Evolutionary conservation across 257 asterid species (phyloP).

Genomic region (Solanum etuberosum): DNA sequence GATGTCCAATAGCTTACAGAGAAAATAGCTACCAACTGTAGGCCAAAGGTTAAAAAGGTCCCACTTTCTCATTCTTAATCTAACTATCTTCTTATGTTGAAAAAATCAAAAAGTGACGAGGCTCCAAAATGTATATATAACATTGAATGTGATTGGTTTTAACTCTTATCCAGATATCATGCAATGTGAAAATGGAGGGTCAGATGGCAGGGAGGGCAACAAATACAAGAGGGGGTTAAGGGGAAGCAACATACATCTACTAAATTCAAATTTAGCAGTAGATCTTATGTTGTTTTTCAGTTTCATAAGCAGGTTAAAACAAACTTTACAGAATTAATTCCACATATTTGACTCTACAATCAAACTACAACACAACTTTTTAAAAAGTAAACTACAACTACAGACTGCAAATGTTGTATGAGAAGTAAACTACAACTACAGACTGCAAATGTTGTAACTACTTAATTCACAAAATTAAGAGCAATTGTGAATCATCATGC

Average conservation of each 20-base stretch:
- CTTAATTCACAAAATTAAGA: not conserved
- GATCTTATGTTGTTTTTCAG: not conserved
- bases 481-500: not conserved
- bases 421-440: not conserved
- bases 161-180: not conserved
- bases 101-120: not conserved
- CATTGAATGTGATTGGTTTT: not conserved
- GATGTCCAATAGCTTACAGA: not conserved
- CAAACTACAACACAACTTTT: not conserved
- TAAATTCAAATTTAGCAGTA: not conserved
- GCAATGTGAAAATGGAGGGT: not conserved
- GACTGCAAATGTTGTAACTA: not conserved
- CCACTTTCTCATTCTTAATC: not conserved
- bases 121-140: not conserved
- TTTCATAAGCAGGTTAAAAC: not conserved
- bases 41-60: not conserved
- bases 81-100: not conserved
- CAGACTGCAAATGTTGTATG: not conserved
- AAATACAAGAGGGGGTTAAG: not conserved
- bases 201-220: not conserved
- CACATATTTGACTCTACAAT: not conserved
- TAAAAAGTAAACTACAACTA: not conserved
- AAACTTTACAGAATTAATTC: not conserved
- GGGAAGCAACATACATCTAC: not conserved
- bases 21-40: not conserved